Conservation (phyloP, 257 asterid genomes). For the Petunia axillaris region DNA sequence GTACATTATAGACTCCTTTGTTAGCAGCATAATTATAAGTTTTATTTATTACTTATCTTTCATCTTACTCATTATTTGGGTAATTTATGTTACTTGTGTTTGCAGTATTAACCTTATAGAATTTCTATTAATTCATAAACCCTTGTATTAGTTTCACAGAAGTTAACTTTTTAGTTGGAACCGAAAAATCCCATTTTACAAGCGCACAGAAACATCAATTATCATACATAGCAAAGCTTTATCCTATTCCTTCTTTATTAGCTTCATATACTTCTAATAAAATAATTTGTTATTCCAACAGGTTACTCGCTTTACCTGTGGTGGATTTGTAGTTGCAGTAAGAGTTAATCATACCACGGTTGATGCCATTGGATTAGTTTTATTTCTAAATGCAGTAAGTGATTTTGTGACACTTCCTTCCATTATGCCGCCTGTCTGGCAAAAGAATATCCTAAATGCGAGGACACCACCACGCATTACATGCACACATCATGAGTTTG, state of each 20-base stretch:
- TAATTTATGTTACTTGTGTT: too few relatives aligned
- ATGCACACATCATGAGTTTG: conserved; percentile 23
- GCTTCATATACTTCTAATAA: not conserved
- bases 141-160: too few relatives aligned
- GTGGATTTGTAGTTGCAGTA: conserved; percentile 36
- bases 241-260: too few relatives aligned
- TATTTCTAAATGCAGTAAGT: conserved; percentile 27
- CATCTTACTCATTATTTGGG: too few relatives aligned
- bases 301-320: conserved; percentile 37
- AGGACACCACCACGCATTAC: not conserved
- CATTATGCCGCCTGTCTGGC: conserved; percentile 35
- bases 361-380: conserved; percentile 31
- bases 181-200: too few relatives aligned
- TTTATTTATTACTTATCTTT: too few relatives aligned
- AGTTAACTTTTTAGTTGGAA: too few relatives aligned
- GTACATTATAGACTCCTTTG: not conserved
- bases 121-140: too few relatives aligned
- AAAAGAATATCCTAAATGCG: conserved; percentile 28
- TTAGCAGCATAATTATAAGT: too few relatives aligned
- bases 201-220: too few relatives aligned
- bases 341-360: conserved; percentile 32
- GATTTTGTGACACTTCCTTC: conserved; percentile 32
- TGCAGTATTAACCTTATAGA: too few relatives aligned
- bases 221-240: not conserved
- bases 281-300: not conserved